These are phyloP conservation scores for Tetrapyrgos nigripes DNA, from an alignment of 1,284 basidiomycete genomes.

Conservation along the genomic window DNA sequence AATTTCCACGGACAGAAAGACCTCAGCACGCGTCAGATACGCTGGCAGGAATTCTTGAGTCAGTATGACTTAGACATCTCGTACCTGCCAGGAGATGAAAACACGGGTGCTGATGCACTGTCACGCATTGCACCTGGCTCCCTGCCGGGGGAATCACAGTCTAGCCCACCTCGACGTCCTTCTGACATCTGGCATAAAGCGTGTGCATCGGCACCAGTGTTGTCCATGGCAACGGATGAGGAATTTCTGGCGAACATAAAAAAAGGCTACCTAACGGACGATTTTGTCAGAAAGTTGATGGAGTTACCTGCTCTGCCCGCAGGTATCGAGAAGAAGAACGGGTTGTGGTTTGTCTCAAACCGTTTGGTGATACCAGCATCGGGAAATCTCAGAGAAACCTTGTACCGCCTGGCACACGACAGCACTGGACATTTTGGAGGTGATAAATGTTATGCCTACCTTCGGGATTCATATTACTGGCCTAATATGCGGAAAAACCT, in stretches of 20 bases:
- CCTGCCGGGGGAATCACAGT: background rate
- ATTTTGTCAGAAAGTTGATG: background rate
- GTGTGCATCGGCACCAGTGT: background rate
- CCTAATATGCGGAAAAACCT: constrained; percentile 35
- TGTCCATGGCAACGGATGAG: background rate
- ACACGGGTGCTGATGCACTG: constrained; percentile 27
- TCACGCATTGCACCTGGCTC: constrained; percentile 1
- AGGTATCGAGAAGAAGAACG: background rate
- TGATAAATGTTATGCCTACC: too few relatives aligned
- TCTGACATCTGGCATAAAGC: background rate
- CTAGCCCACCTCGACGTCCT: background rate
- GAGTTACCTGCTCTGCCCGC: background rate
- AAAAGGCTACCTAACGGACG: too few relatives aligned
- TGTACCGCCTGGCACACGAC: too few relatives aligned
- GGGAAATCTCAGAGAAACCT: too few relatives aligned
- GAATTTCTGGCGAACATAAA: background rate
- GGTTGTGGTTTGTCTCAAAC: background rate
- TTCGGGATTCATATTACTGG: constrained; percentile 40
- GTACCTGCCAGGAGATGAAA: constrained; percentile 25
- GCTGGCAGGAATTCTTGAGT: constrained; percentile 40
- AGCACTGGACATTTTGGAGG: too few relatives aligned
- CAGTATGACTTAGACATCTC: constrained; percentile 31
- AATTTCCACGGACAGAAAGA: constrained; percentile 42
- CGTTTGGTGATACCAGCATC: background rate
- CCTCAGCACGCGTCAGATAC: constrained; percentile 36